Conservation (phyloP, 169 alveolate genomes). For the Plasmodium malariae region DNA sequence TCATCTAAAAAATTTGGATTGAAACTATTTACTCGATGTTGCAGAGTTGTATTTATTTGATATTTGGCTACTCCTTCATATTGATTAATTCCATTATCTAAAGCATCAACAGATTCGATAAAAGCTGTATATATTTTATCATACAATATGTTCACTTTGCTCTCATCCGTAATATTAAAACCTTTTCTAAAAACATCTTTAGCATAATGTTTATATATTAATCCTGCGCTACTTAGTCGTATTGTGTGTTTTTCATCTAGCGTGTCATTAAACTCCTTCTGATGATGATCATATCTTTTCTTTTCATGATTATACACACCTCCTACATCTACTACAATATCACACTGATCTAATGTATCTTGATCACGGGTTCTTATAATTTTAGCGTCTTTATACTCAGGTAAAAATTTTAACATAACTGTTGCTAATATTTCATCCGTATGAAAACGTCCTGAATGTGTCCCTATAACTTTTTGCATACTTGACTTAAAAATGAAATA, state of each 20-base stretch:
- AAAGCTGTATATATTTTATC: slow-evolving; percentile 85
- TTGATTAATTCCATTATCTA: slow-evolving; percentile 92
- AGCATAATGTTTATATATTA: slow-evolving; percentile 92
- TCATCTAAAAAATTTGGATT: slow-evolving; percentile 91
- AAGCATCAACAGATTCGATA: slow-evolving; percentile 92
- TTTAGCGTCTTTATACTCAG: slow-evolving; percentile 85
- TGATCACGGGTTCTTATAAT: slow-evolving; percentile 92
- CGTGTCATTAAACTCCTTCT: slow-evolving; percentile 87
- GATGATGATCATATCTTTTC: slow-evolving; percentile 94
- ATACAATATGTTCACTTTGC: slow-evolving; percentile 82
- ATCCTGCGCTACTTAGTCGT: slow-evolving; percentile 93
- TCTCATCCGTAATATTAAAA: slow-evolving; percentile 81
- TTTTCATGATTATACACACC: slow-evolving; percentile 86
- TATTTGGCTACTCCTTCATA: slow-evolving; percentile 86
- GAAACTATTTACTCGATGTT: slow-evolving; percentile 86
- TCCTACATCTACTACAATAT: slow-evolving; percentile 94
- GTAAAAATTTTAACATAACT: slow-evolving; percentile 85
- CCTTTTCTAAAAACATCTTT: slow-evolving; percentile 82
- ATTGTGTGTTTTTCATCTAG: slow-evolving; percentile 83
- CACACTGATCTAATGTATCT: slow-evolving; percentile 86
- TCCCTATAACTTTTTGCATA: slow-evolving; percentile 78
- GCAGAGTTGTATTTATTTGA: slow-evolving; percentile 83
- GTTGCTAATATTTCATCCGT: slow-evolving; percentile 86
- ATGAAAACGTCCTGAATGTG: slow-evolving; percentile 87
- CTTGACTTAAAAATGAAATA: slow-evolving; percentile 39